A percentile compares a stretch with the other conserved stretches of the same genome.
These are phyloP conservation scores for Fusarium bulbicola DNA, from an alignment of 2,329 filamentous ascomycete genomes.

Conservation along the genomic window DNA sequence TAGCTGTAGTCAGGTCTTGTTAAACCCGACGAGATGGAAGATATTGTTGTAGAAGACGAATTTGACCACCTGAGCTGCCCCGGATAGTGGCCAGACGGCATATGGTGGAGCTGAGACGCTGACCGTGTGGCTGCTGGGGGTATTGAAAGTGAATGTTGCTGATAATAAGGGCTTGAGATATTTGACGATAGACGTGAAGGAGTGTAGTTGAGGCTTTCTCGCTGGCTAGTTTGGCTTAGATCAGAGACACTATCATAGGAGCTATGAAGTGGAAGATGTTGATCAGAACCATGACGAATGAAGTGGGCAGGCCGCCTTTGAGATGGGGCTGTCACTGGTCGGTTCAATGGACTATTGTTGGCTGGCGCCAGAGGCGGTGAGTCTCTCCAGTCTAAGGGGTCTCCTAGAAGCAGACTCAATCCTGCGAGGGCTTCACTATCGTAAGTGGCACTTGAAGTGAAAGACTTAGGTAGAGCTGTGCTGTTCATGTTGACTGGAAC, in stretches of 20 bases:
- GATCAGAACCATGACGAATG: neutral
- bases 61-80: slow-evolving; percentile 20
- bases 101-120: neutral
- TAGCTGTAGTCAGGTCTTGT: neutral
- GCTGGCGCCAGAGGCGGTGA: neutral
- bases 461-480: neutral
- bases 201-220: neutral
- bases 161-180: neutral
- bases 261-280: neutral
- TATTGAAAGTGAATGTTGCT: neutral
- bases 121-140: neutral
- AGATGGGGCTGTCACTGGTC: neutral
- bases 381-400: neutral
- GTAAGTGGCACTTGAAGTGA: neutral
- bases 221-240: neutral
- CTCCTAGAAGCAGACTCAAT: slow-evolving; percentile 10
- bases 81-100: neutral
- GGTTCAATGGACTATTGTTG: neutral
- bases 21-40: neutral
- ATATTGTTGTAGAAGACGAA: slow-evolving; percentile 10
- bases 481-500: slow-evolving; percentile 12
- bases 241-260: neutral
- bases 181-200: neutral
- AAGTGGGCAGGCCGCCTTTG: neutral
- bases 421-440: slow-evolving; percentile 5